These are phyloP conservation scores for Pseudocercospora fuligena DNA, from an alignment of 2,329 filamentous ascomycete species.

Conservation along the genomic window DNA sequence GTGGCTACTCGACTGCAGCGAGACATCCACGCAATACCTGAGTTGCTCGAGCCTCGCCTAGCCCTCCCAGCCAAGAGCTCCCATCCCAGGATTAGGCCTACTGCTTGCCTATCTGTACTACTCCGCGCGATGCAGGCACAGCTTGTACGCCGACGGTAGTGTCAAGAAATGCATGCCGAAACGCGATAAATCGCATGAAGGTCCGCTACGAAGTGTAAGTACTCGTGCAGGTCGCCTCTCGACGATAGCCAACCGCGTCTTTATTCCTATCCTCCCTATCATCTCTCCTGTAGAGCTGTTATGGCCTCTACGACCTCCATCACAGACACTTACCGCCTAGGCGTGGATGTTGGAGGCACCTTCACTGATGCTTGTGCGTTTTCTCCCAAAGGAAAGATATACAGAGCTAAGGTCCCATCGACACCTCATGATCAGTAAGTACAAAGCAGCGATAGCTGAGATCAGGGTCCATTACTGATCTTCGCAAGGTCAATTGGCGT, in stretches of 20 bases:
- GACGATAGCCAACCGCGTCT: neutral
- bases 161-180: neutral
- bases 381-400: constrained; percentile 33
- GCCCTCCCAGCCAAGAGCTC: neutral
- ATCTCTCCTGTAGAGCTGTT: constrained; percentile 2
- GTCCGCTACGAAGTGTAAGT: constrained; percentile 18
- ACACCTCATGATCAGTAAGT: constrained; percentile 34
- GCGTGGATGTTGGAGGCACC: constrained; percentile 35
- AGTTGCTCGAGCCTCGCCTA: neutral
- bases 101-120: constrained; percentile 1
- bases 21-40: neutral
- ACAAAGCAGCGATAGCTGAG: neutral
- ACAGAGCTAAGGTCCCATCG: constrained; percentile 34
- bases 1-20: neutral
- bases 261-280: neutral
- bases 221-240: neutral
- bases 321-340: constrained; percentile 31
- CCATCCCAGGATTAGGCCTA: neutral
- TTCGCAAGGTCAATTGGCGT: constrained; percentile 29
- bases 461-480: neutral
- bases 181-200: neutral
- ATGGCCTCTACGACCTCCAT: constrained; percentile 22
- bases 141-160: constrained; percentile 2
- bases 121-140: neutral
- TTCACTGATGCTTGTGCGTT: constrained; percentile 37